A percentile compares a stretch with the other conserved stretches of the same genome.
Evolutionary conservation across 352 stramenopile species (phyloP).

Genomic region (Globisporangium cystogenes): DNA sequence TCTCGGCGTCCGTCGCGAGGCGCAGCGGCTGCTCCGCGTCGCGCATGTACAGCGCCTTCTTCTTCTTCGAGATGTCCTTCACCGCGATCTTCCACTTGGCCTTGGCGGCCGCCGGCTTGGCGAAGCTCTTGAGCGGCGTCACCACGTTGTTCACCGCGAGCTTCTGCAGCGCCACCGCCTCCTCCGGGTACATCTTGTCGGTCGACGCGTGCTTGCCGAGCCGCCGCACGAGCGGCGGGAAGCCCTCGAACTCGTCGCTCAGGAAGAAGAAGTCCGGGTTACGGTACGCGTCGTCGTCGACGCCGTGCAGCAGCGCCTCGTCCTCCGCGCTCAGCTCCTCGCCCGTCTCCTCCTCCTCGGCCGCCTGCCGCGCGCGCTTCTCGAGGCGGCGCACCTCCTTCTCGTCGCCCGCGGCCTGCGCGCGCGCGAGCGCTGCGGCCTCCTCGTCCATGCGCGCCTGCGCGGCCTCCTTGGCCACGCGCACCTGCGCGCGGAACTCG

Average conservation of each 20-base stretch:
- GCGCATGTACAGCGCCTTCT: constrained; percentile 69
- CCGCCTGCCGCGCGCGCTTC: constrained; percentile 41
- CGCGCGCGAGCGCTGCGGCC: constrained; percentile 35
- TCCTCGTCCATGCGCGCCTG: constrained; percentile 31
- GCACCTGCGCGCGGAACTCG: constrained; percentile 56
- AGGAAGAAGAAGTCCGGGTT: constrained; percentile 87
- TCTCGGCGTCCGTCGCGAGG: constrained; percentile 69
- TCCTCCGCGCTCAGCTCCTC: constrained; percentile 54
- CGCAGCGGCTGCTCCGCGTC: constrained; percentile 48
- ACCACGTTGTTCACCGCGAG: constrained; percentile 74
- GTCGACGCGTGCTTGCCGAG: constrained; percentile 77
- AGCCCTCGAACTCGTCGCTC: constrained; percentile 78
- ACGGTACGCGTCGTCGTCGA: constrained; percentile 64
- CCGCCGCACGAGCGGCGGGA: constrained; percentile 70
- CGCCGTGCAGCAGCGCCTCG: constrained; percentile 42
- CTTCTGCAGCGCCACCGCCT: constrained; percentile 67
- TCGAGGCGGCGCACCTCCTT: constrained; percentile 56
- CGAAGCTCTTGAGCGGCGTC: constrained; percentile 66
- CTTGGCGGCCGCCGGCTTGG: constrained; percentile 51
- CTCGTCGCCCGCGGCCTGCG: constrained; percentile 40
- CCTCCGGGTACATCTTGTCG: constrained; percentile 76
- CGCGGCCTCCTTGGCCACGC: constrained; percentile 46
- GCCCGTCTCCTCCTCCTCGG: constrained; percentile 35
- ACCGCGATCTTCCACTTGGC: constrained; percentile 73
- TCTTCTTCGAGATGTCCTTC: constrained; percentile 81